These are phyloP conservation scores for Mycosarcoma mackinlayi DNA, from an alignment of 1,284 basidiomycete genomes.

Conservation along the genomic window DNA sequence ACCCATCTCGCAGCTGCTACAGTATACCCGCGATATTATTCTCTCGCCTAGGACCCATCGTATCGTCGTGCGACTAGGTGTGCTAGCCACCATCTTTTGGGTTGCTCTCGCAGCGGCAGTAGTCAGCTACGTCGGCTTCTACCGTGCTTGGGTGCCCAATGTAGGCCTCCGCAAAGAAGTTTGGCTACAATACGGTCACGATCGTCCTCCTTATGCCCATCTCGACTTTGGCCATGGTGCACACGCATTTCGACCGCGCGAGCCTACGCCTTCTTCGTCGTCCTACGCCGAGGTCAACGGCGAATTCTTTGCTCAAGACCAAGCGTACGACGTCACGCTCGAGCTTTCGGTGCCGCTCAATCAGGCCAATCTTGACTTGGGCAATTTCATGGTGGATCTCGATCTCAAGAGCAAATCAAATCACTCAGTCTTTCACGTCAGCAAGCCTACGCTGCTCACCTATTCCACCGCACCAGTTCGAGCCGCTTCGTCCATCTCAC, in stretches of 20 bases:
- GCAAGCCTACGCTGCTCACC: conserved; percentile 44
- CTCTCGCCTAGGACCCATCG: conserved; percentile 62
- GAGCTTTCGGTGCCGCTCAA: conserved; percentile 62
- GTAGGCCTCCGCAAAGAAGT: conserved; percentile 57
- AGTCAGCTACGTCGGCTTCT: conserved; percentile 64
- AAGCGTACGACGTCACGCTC: conserved; percentile 65
- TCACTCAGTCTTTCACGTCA: conserved; percentile 36
- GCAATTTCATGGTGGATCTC: conserved; percentile 65
- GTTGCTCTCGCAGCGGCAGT: conserved; percentile 56
- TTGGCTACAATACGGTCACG: conserved; percentile 59
- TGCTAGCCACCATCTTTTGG: conserved; percentile 59
- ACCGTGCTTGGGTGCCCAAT: conserved; percentile 65
- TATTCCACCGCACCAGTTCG: conserved; percentile 45
- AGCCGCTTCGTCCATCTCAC: conserved; percentile 35
- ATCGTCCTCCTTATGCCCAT: conserved; percentile 30
- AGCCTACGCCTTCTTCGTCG: conserved; percentile 34
- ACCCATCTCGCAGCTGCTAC: conserved; percentile 38
- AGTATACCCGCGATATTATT: conserved; percentile 48
- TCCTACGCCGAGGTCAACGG: conserved; percentile 22
- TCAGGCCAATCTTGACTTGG: conserved; percentile 60
- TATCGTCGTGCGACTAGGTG: conserved; percentile 57
- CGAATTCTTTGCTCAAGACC: conserved; percentile 58
- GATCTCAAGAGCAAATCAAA: conserved; percentile 44
- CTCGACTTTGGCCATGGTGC: conserved; percentile 37
- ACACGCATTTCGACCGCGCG: conserved; percentile 4